Conservation (phyloP, 768 basidiomycete genomes). For the Lactifluus piperatus region DNA sequence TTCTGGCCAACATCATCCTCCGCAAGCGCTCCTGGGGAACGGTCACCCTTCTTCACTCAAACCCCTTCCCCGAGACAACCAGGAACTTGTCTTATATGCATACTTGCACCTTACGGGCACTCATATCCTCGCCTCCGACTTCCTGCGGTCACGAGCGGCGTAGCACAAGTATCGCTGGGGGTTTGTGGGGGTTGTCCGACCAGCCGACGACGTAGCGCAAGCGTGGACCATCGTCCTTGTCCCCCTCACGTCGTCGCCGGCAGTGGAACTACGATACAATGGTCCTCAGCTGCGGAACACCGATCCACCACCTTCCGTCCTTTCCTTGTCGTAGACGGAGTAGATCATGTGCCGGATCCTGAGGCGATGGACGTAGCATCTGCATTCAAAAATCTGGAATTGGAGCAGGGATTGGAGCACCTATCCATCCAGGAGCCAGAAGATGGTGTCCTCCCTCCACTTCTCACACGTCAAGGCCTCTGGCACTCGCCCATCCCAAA, state of each 20-base stretch:
- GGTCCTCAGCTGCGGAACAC: conserved; percentile 12
- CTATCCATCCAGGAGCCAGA: not conserved
- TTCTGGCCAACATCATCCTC: conserved; percentile 24
- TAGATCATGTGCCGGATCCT: not conserved
- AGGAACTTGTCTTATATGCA: conserved; percentile 73
- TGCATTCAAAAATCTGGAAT: not conserved
- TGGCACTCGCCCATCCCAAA: conserved; percentile 16
- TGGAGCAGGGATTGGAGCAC: not conserved
- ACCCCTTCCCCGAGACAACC: conserved; percentile 2
- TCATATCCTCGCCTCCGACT: conserved; percentile 30
- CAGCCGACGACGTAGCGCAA: conserved; percentile 40
- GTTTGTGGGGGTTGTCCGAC: conserved; percentile 45
- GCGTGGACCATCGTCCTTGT: conserved; percentile 21
- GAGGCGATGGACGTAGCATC: not conserved
- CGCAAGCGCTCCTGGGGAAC: conserved; percentile 20
- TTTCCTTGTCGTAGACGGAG: conserved; percentile 13
- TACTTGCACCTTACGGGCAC: conserved; percentile 76
- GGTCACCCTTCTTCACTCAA: conserved; percentile 12
- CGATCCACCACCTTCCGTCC: conserved; percentile 17
- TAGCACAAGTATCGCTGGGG: conserved; percentile 39
- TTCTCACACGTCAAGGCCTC: conserved; percentile 3
- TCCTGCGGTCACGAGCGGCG: conserved; percentile 38
- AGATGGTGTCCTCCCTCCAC: conserved; percentile 3
- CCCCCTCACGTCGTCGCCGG: conserved; percentile 12
- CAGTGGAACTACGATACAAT: conserved; percentile 16